Percentiles rank a stretch among this genome's conserved stretches.
phyloP scores from a whole-genome alignment of 495 filamentous ascomycete species.

The Parmelia sp. region DNA sequence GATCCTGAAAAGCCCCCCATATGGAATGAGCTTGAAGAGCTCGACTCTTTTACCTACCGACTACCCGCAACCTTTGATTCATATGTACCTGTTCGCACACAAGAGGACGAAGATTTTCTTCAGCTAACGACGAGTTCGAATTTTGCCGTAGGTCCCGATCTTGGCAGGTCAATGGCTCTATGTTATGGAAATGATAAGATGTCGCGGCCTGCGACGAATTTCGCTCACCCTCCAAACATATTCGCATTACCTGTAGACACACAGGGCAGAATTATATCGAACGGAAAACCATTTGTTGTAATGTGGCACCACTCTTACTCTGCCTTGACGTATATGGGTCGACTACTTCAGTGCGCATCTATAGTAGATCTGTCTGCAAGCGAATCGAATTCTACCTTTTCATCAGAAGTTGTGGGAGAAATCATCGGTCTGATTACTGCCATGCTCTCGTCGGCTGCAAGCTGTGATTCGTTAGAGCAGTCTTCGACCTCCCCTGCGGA shows the following conservation, averaged over 20 bases:
- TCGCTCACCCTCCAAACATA: not conserved
- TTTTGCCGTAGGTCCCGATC: constrained; percentile 38
- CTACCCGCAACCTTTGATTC: constrained; percentile 57
- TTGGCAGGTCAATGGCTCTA: constrained; percentile 20
- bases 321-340: constrained; percentile 68
- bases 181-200: not conserved
- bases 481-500: constrained; percentile 22
- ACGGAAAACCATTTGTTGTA: constrained; percentile 57
- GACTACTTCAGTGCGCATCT: constrained; percentile 54
- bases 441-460: constrained; percentile 42
- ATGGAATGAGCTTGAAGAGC: constrained; percentile 51
- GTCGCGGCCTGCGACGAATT: not conserved
- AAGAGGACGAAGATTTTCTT: constrained; percentile 71
- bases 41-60: constrained; percentile 65
- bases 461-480: constrained; percentile 27
- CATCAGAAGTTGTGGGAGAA: constrained; percentile 50
- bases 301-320: constrained; percentile 70
- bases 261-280: constrained; percentile 61
- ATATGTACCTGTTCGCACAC: constrained; percentile 71
- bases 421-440: constrained; percentile 58
- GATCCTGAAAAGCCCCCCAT: constrained; percentile 46
- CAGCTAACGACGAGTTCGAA: constrained; percentile 45
- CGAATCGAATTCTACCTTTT: constrained; percentile 30
- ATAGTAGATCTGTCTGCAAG: constrained; percentile 37
- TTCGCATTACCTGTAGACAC: constrained; percentile 50